Conservation (phyloP, 148 eudicot species). For the Tetragonia tetragonoides region DNA sequence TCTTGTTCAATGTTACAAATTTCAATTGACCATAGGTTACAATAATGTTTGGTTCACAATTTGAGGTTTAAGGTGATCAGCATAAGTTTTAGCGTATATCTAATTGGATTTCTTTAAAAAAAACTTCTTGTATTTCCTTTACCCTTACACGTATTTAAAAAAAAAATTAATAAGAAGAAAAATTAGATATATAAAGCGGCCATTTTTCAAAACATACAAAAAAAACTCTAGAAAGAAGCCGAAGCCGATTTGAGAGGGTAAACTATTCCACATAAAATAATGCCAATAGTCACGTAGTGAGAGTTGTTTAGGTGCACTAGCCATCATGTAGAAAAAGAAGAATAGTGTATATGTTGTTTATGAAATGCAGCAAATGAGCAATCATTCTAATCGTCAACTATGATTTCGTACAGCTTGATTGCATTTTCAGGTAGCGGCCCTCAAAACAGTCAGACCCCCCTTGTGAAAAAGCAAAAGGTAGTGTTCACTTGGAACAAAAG, state of each 20-base stretch:
- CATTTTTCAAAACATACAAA: too few species aligned
- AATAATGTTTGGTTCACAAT: too few species aligned
- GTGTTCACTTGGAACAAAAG: neutral
- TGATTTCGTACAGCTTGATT: slow-evolving; percentile 11
- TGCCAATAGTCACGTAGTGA: neutral
- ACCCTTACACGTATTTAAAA: too few species aligned
- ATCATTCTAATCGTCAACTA: neutral
- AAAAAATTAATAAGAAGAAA: too few species aligned
- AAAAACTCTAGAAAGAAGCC: neutral
- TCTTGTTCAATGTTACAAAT: too few species aligned
- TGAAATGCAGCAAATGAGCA: slow-evolving; percentile 2
- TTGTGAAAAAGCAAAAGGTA: slow-evolving; percentile 10
- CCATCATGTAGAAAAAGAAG: neutral
- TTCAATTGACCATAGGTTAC: too few species aligned
- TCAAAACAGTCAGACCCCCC: slow-evolving; percentile 6
- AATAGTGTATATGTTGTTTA: neutral
- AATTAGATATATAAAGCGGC: too few species aligned
- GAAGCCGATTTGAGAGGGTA: neutral
- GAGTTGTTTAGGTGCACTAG: neutral
- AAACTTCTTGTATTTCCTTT: too few species aligned
- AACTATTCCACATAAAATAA: neutral
- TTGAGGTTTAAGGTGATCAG: too few species aligned
- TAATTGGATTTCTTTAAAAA: too few species aligned
- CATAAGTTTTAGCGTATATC: too few species aligned
- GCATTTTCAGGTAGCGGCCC: neutral